Conservation (phyloP, 1,284 basidiomycete genomes). For the Entoloma clypeatum region DNA sequence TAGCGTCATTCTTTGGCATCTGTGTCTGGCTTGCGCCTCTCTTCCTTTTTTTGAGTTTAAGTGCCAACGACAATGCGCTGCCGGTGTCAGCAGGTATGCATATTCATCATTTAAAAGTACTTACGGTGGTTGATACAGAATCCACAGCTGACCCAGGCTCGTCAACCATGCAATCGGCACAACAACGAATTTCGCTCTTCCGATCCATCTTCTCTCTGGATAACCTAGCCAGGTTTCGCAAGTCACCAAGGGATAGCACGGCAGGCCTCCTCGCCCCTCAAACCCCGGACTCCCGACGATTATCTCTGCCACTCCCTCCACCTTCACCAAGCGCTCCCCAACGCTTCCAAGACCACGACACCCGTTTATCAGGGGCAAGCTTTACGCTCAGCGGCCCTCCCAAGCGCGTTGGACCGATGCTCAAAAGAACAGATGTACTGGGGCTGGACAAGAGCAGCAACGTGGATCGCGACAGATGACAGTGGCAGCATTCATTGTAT, state of each 20-base stretch:
- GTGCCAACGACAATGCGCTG: conserved; percentile 92
- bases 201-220: conserved; percentile 56
- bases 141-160: conserved; percentile 36
- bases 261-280: conserved; percentile 65
- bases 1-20: conserved; percentile 88
- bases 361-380: conserved; percentile 32
- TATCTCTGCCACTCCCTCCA: conserved; percentile 23
- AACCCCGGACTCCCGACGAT: conserved; percentile 33
- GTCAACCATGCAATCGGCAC: conserved; percentile 27
- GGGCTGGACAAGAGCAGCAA: conserved; percentile 31
- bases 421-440: conserved; percentile 21
- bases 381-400: conserved; percentile 35
- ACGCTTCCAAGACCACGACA: conserved; percentile 21
- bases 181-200: conserved; percentile 53
- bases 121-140: conserved; percentile 5
- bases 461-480: too few relatives aligned
- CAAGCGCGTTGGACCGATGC: conserved; percentile 21
- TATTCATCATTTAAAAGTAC: too few relatives aligned
- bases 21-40: conserved; percentile 92
- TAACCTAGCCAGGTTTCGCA: conserved; percentile 29
- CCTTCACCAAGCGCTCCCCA: conserved; percentile 22
- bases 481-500: too few relatives aligned
- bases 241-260: conserved; percentile 33
- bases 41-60: conserved; percentile 89
- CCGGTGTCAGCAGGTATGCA: conserved; percentile 52